Conservation (phyloP, 306 rosid species). For the Citrullus mucosospermus region DNA sequence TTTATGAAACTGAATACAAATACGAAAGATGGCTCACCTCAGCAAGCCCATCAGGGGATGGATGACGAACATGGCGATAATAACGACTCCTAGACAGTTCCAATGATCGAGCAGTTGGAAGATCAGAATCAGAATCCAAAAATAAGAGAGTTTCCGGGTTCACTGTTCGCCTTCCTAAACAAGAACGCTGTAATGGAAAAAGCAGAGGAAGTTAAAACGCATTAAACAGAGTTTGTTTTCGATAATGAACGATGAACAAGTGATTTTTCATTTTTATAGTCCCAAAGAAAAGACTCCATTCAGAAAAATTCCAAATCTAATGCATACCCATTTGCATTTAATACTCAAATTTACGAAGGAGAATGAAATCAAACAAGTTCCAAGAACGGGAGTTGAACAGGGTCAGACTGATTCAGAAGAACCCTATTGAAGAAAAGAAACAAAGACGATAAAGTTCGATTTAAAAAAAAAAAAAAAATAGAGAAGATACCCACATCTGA, state of each 20-base stretch:
- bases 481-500: background rate
- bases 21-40: constrained; percentile 34
- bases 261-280: background rate
- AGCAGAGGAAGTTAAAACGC: constrained; percentile 10
- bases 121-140: constrained; percentile 51
- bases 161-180: constrained; percentile 40
- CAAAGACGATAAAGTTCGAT: background rate
- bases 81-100: constrained; percentile 47
- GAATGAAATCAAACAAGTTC: background rate
- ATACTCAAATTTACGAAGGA: background rate
- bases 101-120: constrained; percentile 23
- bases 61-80: constrained; percentile 45
- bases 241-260: background rate
- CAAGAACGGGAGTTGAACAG: background rate
- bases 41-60: constrained; percentile 58
- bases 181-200: constrained; percentile 48
- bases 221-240: background rate
- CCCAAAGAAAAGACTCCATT: background rate
- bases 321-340: constrained; percentile 3
- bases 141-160: constrained; percentile 41
- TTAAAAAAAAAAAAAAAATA: background rate
- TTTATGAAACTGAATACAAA: background rate
- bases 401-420: background rate
- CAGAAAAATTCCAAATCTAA: background rate
- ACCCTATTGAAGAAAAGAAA: background rate